Percentiles rank a stretch among this genome's conserved stretches.
phyloP scores from a whole-genome alignment of 768 basidiomycete species.

The Tulasnella sp. region DNA sequence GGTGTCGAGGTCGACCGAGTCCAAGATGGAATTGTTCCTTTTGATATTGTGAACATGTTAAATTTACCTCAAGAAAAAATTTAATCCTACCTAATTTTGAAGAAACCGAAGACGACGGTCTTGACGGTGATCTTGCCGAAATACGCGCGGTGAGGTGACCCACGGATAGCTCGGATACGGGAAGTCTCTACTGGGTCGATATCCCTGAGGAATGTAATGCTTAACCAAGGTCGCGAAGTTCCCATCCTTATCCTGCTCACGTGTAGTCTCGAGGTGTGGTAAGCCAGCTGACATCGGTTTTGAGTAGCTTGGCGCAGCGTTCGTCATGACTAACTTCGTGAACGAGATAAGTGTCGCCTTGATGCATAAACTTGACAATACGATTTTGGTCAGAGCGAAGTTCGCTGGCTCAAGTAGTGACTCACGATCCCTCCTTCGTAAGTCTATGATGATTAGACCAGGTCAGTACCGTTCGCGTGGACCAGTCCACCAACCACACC shows the following conservation, averaged over 20 bases:
- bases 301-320: constrained; percentile 54
- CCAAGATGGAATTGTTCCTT: constrained; percentile 42
- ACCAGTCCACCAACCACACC: constrained; percentile 26
- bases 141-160: constrained; percentile 43
- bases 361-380: constrained; percentile 63
- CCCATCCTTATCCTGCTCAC: constrained; percentile 29
- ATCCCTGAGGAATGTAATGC: constrained; percentile 37
- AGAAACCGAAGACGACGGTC: constrained; percentile 71
- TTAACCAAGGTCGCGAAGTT: not conserved
- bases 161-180: constrained; percentile 55
- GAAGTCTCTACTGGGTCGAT: constrained; percentile 66
- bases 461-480: not conserved
- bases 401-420: constrained; percentile 12
- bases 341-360: constrained; percentile 72
- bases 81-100: constrained; percentile 52
- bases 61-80: not conserved
- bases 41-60: not conserved
- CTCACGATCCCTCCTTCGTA: constrained; percentile 80
- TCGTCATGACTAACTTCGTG: constrained; percentile 72
- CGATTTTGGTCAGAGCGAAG: not conserved
- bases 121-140: constrained; percentile 61
- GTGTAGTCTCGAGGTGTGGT: constrained; percentile 74
- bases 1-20: constrained; percentile 65
- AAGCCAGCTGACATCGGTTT: constrained; percentile 74
- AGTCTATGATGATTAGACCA: constrained; percentile 9